Evolutionary conservation across 257 asterid genomes (phyloP).

Genomic region (Solanum peruvianum): DNA sequence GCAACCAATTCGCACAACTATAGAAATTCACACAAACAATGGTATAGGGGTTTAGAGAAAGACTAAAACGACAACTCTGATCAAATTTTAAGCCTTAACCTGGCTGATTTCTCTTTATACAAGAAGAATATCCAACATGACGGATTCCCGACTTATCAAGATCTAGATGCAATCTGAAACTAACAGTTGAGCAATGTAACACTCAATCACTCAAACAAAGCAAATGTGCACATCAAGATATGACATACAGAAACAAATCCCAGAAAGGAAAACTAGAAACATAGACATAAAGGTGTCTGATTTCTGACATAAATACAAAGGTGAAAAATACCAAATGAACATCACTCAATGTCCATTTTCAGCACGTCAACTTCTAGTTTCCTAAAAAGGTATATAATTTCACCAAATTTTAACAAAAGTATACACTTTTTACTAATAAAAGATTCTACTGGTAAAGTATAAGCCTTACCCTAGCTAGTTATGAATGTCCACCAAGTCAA

Average conservation of each 20-base stretch:
- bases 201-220: background rate
- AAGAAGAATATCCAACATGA: background rate
- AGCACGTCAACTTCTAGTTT: background rate
- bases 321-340: background rate
- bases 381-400: background rate
- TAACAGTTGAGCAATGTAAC: background rate
- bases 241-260: background rate
- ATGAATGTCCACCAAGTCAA: background rate
- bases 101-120: background rate
- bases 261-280: background rate
- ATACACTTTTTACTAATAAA: background rate
- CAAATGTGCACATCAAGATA: background rate
- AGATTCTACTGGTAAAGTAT: background rate
- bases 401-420: background rate
- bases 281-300: background rate
- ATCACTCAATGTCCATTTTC: background rate
- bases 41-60: background rate
- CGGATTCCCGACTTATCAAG: background rate
- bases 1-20: background rate
- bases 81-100: background rate
- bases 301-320: background rate
- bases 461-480: background rate
- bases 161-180: background rate
- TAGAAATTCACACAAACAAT: background rate
- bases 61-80: background rate